Base-by-base conservation (phyloP, 441 rosid species). In the Codiaeum variegatum region DNA sequence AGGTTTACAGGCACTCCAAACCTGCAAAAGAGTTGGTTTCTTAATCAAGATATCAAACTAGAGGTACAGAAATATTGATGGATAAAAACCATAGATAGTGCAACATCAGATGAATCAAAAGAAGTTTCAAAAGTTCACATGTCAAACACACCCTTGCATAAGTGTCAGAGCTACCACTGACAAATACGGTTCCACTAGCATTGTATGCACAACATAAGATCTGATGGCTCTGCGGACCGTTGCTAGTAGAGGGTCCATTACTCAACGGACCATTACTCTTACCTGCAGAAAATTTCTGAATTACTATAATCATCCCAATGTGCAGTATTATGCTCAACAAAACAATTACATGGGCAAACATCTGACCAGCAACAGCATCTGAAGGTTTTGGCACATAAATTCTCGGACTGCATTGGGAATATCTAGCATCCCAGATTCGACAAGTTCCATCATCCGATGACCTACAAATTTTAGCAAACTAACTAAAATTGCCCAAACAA, bases 371-470 rank as follows among this genome's bases (percentile, higher is more conserved):
- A 74, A 82, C 49, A 69, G 84, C 75, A 82, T 86, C 91, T 67
- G 85, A 85, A 73, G 97, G 94, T 82, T 81, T 90, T 62, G 99
- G 97, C 74, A 83, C 85, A 77, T 89, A 96, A 71, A 93, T 87
- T 64, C 92, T 89, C 24, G 93, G 97, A 75, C 82, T 47, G 75
- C 84, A 75, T 55, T 90, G 96, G 49, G 97, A 82, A 81, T 78
- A 73, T 78, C 91, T 87, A 77, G 96, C 97, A 87, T 96, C 99
- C 99, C 98, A 96, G 82, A 96, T 84, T 80, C 99, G 90, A 81
- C 98, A 96, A 75, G 97, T 96, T 79, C 99, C 97, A 89, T 93
- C 99, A 83, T 96, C 98, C 1, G 99, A 93, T 70, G 99, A 93
- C 84, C 98, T 93, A 79, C 80, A 88, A 59, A 79, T 62, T 62